A percentile compares a stretch with the other conserved stretches of the same genome.
phyloP scores from a whole-genome alignment of 2,329 filamentous ascomycete species.

The Calonectria naviculata region DNA sequence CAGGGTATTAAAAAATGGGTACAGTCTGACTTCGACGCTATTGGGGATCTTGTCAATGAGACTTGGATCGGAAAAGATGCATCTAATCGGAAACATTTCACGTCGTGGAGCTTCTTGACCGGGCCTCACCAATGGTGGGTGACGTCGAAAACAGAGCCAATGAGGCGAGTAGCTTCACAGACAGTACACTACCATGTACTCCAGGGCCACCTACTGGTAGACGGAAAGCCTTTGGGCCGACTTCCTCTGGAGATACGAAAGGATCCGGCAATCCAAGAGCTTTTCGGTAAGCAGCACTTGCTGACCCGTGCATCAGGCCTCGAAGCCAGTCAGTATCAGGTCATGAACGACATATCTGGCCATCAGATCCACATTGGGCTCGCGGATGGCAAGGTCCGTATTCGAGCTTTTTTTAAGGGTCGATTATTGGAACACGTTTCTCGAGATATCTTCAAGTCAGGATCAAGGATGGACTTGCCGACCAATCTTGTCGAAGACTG shows the following conservation, averaged over 20 bases:
- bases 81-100: conserved; percentile 28
- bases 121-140: conserved; percentile 26
- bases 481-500: conserved; percentile 60
- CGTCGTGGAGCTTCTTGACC: conserved; percentile 35
- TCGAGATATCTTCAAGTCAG: conserved; percentile 40
- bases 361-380: conserved; percentile 65
- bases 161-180: conserved; percentile 18
- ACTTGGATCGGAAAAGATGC: conserved; percentile 24
- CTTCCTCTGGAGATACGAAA: not conserved
- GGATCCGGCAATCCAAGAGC: not conserved
- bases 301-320: conserved; percentile 52
- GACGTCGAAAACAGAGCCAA: not conserved
- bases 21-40: not conserved
- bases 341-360: conserved; percentile 30
- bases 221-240: conserved; percentile 44
- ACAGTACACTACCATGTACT: conserved; percentile 46
- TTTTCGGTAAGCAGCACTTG: not conserved
- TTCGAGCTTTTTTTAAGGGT: conserved; percentile 50
- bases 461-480: conserved; percentile 60
- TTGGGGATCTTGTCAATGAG: conserved; percentile 18
- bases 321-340: conserved; percentile 59
- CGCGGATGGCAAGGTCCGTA: conserved; percentile 50
- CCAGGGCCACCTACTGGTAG: conserved; percentile 45
- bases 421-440: conserved; percentile 49
- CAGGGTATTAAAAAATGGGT: not conserved